Evolutionary conservation across 805 yeast genomes (phyloP), one percentile per base, ranked within the genome.

Genomic region (Saccharomyces mikatae): DNA sequence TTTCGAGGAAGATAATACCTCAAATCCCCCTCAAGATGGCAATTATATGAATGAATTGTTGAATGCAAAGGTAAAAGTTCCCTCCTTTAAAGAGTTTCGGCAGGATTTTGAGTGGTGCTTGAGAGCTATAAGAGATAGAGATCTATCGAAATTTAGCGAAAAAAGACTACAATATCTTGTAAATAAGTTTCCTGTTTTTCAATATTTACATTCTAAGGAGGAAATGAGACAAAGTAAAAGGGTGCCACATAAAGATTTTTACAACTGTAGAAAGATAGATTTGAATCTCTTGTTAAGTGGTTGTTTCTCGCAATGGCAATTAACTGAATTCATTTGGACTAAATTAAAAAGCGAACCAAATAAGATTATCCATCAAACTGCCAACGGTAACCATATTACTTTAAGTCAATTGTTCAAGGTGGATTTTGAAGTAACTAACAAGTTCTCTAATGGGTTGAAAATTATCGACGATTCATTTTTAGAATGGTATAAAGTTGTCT

Each of bases 231-330:
- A 65, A 26, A 64, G 69, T 17, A 70, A 68, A 44, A 49, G 63
- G 47, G 71, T 71, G 29, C 74, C 74, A 36, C 72, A 71, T 50
- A 59, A 72, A 46, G 74, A 92, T 70, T 92, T 92, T 66, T 92
- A 91, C 73, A 92, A 92, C 66, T 96, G 90, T 48, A 82, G 97
- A 73, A 92, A 91, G 68, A 97, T 92, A 41, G 98, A 91, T 67
- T 55, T 54, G 28, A 58, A 61, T 47, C 52, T 57, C 17, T 30
- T 57, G 11, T 50, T 63, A 27, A 61, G 59, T 47, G 65, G 67
- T 1, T 63, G 64, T 50, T 53, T 62, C 29, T 60, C 66, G 6
- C 62, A 58, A 26, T 55, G 61, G 41, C 63, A 60, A 51, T 54
- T 72, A 28, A 57, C 70, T 28, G 67, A 65, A 31, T 65, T 69